These are phyloP conservation scores for Heliosperma pusillum DNA, from an alignment of 148 eudicot species.

Conservation along the genomic window DNA sequence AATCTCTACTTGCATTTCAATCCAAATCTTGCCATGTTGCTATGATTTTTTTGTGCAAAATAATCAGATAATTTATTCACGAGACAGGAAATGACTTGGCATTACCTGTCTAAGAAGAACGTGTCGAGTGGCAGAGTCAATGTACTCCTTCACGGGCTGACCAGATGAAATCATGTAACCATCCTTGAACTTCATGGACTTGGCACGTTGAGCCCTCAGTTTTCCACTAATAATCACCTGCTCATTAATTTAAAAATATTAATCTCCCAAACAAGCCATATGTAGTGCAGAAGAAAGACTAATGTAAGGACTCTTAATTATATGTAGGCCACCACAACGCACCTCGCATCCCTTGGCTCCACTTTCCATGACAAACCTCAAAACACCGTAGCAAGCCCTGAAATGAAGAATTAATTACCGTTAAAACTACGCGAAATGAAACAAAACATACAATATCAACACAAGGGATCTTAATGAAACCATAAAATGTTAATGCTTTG, in stretches of 20 bases:
- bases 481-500: conserved; percentile 9
- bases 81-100: background rate
- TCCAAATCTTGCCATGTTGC: too few relatives aligned
- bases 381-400: conserved; percentile 78
- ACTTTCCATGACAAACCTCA: conserved; percentile 62
- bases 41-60: too few relatives aligned
- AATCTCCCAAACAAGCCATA: too few relatives aligned
- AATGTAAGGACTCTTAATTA: background rate
- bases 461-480: background rate
- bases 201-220: conserved; percentile 79
- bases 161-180: conserved; percentile 93
- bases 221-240: conserved; percentile 90
- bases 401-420: background rate
- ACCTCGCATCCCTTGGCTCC: conserved; percentile 93
- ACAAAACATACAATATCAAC: background rate
- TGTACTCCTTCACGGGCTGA: conserved; percentile 81
- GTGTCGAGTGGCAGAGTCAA: conserved; percentile 75
- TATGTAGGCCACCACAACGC: background rate
- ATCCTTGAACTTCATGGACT: conserved; percentile 87
- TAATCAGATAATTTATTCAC: too few relatives aligned
- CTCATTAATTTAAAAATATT: background rate
- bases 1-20: too few relatives aligned
- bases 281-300: background rate
- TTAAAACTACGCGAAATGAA: background rate
- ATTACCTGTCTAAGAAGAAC: conserved; percentile 75